phyloP scores from a whole-genome alignment of 2,329 filamentous ascomycete species.

The Fusarium torreyae region DNA sequence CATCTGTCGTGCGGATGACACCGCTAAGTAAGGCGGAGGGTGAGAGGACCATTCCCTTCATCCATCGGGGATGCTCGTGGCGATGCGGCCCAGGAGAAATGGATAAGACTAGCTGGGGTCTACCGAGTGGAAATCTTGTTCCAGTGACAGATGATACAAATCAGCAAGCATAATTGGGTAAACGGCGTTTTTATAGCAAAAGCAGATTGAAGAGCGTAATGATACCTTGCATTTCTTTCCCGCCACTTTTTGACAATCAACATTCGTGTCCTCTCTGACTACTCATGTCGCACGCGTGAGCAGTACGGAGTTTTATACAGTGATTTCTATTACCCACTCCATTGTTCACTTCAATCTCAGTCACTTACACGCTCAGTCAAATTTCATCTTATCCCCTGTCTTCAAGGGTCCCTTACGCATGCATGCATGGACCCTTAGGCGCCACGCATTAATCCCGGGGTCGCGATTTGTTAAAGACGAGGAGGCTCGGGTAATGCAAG shows the following conservation, averaged over 20 bases:
- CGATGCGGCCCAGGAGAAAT: constrained; percentile 58
- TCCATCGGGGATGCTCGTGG: constrained; percentile 66
- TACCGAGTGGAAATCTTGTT: constrained; percentile 40
- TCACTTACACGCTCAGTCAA: constrained; percentile 10
- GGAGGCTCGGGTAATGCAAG: neutral
- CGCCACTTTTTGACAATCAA: neutral
- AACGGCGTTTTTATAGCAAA: constrained; percentile 23
- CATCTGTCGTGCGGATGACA: constrained; percentile 32
- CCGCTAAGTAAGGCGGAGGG: constrained; percentile 52
- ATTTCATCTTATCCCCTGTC: neutral
- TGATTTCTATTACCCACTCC: neutral
- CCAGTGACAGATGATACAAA: constrained; percentile 19
- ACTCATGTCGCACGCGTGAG: neutral
- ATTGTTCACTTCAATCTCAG: neutral
- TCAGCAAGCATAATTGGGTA: constrained; percentile 21
- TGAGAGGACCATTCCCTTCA: constrained; percentile 62
- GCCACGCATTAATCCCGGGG: neutral
- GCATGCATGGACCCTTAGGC: neutral
- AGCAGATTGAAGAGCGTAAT: constrained; percentile 36
- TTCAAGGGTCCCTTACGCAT: neutral
- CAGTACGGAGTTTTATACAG: neutral
- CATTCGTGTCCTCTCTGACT: neutral
- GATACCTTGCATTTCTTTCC: constrained; percentile 20
- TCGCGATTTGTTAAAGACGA: neutral
- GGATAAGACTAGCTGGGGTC: constrained; percentile 38